Percentiles rank a stretch among this genome's conserved stretches.
Evolutionary conservation across 2,329 filamentous ascomycete species (phyloP).

Genomic region (Botrytis byssoidea): DNA sequence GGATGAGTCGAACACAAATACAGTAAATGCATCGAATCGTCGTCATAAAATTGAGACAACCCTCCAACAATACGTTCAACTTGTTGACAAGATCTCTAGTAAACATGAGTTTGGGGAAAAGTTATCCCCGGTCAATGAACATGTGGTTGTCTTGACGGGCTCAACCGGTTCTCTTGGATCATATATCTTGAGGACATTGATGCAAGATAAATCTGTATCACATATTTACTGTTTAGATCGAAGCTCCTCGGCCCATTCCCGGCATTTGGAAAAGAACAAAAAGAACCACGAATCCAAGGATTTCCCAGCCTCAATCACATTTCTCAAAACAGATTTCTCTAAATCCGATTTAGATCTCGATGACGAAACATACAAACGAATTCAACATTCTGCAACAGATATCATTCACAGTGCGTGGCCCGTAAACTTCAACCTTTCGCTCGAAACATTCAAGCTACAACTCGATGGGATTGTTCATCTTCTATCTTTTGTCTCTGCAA

Average conservation of each 20-base stretch:
- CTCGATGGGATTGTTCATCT: conserved; percentile 43
- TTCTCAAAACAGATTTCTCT: conserved; percentile 50
- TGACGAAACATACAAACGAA: conserved; percentile 10
- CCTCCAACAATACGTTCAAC: conserved; percentile 3
- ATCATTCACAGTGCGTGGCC: conserved; percentile 40
- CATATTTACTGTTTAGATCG: conserved; percentile 51
- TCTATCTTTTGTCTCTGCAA: conserved; percentile 29
- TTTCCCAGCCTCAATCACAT: conserved; percentile 40
- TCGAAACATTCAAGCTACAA: conserved; percentile 40
- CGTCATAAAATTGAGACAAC: not conserved
- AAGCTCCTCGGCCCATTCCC: conserved; percentile 12
- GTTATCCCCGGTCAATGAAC: not conserved
- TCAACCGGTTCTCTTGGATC: conserved; percentile 50
- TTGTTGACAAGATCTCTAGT: not conserved
- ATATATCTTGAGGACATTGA: conserved; percentile 45
- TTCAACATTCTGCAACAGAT: conserved; percentile 26
- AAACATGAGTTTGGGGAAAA: not conserved
- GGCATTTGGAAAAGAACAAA: conserved; percentile 25
- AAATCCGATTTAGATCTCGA: conserved; percentile 48
- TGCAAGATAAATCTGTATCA: conserved; percentile 37
- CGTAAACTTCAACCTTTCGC: conserved; percentile 41
- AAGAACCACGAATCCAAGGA: not conserved
- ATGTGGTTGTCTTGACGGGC: conserved; percentile 45
- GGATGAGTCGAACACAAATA: not conserved
- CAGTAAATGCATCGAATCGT: not conserved